phyloP scores from a whole-genome alignment of 306 rosid species.

The Ormosia emarginata region DNA sequence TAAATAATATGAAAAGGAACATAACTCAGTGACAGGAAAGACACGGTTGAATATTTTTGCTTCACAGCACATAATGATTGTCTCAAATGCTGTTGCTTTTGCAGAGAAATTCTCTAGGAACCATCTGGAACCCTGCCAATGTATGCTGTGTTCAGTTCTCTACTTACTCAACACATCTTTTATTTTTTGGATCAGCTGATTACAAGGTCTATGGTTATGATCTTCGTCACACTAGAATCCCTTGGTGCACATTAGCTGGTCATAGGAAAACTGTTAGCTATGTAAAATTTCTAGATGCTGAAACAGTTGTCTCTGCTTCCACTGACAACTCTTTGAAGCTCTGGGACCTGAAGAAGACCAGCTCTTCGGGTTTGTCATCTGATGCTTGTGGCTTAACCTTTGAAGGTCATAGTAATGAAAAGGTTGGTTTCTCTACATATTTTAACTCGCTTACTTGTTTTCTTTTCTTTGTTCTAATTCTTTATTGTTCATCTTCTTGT shows the following conservation, averaged over 20 bases:
- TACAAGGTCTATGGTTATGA: constrained; percentile 84
- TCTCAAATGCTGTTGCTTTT: constrained; percentile 20
- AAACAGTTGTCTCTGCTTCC: constrained; percentile 65
- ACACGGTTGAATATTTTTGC: neutral
- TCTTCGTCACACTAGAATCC: constrained; percentile 68
- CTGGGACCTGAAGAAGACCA: constrained; percentile 63
- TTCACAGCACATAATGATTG: neutral
- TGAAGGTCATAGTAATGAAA: constrained; percentile 61
- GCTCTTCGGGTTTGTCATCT: constrained; percentile 39
- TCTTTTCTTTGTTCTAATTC: constrained; percentile 23
- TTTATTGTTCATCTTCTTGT: constrained; percentile 9
- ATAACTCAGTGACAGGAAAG: neutral
- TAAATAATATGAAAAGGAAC: neutral
- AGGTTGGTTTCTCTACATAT: constrained; percentile 41
- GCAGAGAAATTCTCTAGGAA: constrained; percentile 71
- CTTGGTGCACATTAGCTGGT: constrained; percentile 88
- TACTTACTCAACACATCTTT: constrained; percentile 57
- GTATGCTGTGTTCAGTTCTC: constrained; percentile 98
- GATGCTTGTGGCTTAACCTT: constrained; percentile 55
- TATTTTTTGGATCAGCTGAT: constrained; percentile 87
- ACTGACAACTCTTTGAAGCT: constrained; percentile 75
- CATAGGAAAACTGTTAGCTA: constrained; percentile 88
- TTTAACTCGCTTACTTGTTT: neutral
- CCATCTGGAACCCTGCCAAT: constrained; percentile 67
- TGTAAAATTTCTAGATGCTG: constrained; percentile 79